Base-by-base conservation (phyloP, 371 early-diverging fungal species). In the Rhizomucor miehei region DNA sequence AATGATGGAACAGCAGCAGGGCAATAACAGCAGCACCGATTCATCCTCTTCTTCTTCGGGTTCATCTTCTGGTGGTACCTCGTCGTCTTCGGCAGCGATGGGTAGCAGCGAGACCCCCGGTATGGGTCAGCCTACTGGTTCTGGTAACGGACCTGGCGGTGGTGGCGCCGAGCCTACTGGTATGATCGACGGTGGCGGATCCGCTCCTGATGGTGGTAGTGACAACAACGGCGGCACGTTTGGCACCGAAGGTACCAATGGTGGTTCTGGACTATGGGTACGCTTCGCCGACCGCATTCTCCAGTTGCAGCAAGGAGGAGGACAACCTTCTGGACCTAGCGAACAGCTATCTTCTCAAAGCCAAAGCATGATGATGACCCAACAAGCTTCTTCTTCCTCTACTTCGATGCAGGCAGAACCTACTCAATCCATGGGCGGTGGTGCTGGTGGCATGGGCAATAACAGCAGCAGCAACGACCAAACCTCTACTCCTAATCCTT, bases 401-500 rank as follows among this genome's bases (percentile, higher is more conserved):
- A 14, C 10, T 41, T 41, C 41, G 14, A 16, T 19, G 14, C 16
- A 14, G 14, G 3, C 41, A 6, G 6, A 24, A 21, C 49, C 34
- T 36, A 49, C 35, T 17, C 37, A 24, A 13, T 34, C 29, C 3
- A 13, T 35, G 13, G 48, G 48, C 14, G 6, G 34, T 17, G 34
- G 44, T 13, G 6, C n/a, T 17, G 34, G 44, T 13, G 19, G 40
- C 10, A 43, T 17, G 5, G 16, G 21, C 13, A 19, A 17, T 44
- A 24, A 40, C 16, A 5, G 25, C 21, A 54, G 23, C 35, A 40
- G 29, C 1, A n/a, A 34, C 20, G 49, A 44, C 34, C 44, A 55
- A 12, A 29, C 48, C 13, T n/a, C n/a, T n/a, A 14, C 24, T 29
- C 41, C 12, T 16, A 59, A 53, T 25, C 53, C 59, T 17, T 54